phyloP scores from a whole-genome alignment of 352 stramenopile species.

The Plasmopara viticola region DNA sequence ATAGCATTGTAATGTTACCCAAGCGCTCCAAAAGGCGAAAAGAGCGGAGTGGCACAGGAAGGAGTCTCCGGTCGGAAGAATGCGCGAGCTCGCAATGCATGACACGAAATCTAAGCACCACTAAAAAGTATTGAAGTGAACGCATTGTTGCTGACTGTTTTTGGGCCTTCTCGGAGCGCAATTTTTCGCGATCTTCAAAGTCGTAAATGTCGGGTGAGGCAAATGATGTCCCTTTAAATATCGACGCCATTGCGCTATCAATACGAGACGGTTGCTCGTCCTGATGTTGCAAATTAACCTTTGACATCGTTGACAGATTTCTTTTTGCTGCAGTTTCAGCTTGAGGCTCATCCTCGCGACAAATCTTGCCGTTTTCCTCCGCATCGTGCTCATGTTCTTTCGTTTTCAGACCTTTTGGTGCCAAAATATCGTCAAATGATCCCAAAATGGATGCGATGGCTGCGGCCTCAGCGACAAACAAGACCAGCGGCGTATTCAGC shows the following conservation, averaged over 20 bases:
- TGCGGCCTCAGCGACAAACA: slow-evolving; percentile 68
- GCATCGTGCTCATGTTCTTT: slow-evolving; percentile 4
- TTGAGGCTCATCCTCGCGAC: not conserved
- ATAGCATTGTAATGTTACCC: slow-evolving; percentile 82
- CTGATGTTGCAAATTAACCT: slow-evolving; percentile 2
- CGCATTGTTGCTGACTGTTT: slow-evolving; percentile 59
- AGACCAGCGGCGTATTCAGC: slow-evolving; percentile 70
- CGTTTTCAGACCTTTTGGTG: slow-evolving; percentile 20
- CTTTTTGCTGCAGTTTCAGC: not conserved
- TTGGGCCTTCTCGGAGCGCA: slow-evolving; percentile 60
- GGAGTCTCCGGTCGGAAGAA: slow-evolving; percentile 26
- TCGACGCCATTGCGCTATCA: slow-evolving; percentile 23
- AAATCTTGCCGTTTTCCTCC: not conserved
- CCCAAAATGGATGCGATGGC: slow-evolving; percentile 70
- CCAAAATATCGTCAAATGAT: slow-evolving; percentile 63
- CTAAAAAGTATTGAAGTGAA: slow-evolving; percentile 68
- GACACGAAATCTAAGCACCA: slow-evolving; percentile 60
- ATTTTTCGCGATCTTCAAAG: slow-evolving; percentile 75
- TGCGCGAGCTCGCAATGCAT: slow-evolving; percentile 51
- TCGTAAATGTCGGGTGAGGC: slow-evolving; percentile 62
- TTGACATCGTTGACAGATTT: slow-evolving; percentile 5
- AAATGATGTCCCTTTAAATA: slow-evolving; percentile 25
- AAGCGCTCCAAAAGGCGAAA: slow-evolving; percentile 77
- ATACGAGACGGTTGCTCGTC: slow-evolving; percentile 14
- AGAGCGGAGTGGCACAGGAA: slow-evolving; percentile 63